phyloP scores from a whole-genome alignment of 179 eudicot genomes.

The Actinidia polygama region DNA sequence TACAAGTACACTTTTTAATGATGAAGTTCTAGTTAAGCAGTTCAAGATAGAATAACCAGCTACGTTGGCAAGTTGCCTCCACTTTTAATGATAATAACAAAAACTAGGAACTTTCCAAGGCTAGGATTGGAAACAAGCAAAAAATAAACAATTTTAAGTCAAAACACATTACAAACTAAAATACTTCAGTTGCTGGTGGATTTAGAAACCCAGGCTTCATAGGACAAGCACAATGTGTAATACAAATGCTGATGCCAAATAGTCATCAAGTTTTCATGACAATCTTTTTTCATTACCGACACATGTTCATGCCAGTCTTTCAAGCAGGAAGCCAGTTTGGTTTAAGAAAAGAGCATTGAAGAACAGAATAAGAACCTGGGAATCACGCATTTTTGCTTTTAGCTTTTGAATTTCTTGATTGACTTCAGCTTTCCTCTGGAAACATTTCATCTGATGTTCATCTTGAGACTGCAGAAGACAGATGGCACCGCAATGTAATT shows the following conservation, averaged over 20 bases:
- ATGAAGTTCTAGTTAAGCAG: not conserved
- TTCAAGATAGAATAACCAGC: not conserved
- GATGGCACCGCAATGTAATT: not conserved
- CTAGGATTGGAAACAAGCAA: too few species aligned
- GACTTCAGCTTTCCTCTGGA: slow-evolving; percentile 92
- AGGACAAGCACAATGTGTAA: not conserved
- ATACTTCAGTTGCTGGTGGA: not conserved
- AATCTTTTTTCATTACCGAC: not conserved
- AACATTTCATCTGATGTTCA: slow-evolving; percentile 77
- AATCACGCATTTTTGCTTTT: slow-evolving; percentile 94
- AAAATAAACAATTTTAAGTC: not conserved
- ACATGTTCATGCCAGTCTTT: not conserved
- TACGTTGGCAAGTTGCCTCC: not conserved
- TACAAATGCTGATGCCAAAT: not conserved
- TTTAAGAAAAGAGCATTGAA: not conserved
- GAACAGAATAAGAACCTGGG: slow-evolving; percentile 60
- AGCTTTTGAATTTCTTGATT: slow-evolving; percentile 97
- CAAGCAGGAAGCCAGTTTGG: not conserved
- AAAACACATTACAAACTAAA: not conserved
- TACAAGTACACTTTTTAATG: not conserved
- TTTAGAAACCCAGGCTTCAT: not conserved
- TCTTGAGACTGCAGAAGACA: slow-evolving; percentile 69
- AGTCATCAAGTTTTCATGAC: not conserved
- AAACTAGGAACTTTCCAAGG: too few species aligned
- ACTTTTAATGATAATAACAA: too few species aligned